Percentiles rank a stretch among this genome's conserved stretches.
These are phyloP conservation scores for Fusarium bactridioides DNA, from an alignment of 2,329 filamentous ascomycete genomes.

Conservation along the genomic window DNA sequence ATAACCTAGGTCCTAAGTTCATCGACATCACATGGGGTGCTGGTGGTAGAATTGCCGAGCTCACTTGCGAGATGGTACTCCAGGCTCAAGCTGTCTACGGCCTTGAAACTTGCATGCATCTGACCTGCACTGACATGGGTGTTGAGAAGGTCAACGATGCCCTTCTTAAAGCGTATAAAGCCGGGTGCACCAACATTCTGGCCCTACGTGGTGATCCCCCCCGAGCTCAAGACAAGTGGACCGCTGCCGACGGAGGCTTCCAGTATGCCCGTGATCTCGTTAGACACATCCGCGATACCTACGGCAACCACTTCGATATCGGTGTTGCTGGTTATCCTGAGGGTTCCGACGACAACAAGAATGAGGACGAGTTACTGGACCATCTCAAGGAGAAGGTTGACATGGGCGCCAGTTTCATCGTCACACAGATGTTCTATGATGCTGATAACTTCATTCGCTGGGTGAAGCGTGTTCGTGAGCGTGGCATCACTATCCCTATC, in stretches of 20 bases:
- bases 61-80: constrained; percentile 97
- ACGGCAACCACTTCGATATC: constrained; percentile 85
- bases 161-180: constrained; percentile 86
- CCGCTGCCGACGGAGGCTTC: constrained; percentile 85
- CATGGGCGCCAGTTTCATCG: constrained; percentile 89
- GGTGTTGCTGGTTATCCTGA: constrained; percentile 97
- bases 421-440: constrained; percentile 99
- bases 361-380: constrained; percentile 84
- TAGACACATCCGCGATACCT: constrained; percentile 79
- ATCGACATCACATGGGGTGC: constrained; percentile 99
- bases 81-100: constrained; percentile 95
- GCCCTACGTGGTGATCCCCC: constrained; percentile 93
- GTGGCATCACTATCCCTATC: constrained; percentile 84
- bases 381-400: constrained; percentile 98
- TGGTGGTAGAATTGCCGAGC: constrained; percentile 85
- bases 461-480: constrained; percentile 84
- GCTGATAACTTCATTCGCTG: constrained; percentile 93
- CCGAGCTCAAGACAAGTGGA: constrained; percentile 92
- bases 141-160: constrained; percentile 90
- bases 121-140: constrained; percentile 99
- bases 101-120: constrained; percentile 97
- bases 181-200: constrained; percentile 96
- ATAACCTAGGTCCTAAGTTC: constrained; percentile 90
- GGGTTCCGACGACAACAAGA: constrained; percentile 90
- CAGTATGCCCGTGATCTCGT: constrained; percentile 92